These are phyloP conservation scores for Apophysomyces trapeziformis DNA, from an alignment of 371 early-diverging fungal species.

Conservation along the genomic window DNA sequence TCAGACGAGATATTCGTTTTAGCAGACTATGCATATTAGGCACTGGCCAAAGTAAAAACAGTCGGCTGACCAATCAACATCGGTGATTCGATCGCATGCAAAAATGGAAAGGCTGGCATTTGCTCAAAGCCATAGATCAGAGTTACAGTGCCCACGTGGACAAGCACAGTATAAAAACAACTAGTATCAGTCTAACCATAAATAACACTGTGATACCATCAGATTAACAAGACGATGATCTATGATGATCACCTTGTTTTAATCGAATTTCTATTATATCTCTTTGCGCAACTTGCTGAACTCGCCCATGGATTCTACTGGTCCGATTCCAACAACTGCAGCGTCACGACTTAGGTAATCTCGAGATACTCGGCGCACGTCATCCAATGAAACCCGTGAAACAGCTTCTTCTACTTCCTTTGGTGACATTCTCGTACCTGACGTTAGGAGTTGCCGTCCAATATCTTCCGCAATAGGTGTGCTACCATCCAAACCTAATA, in stretches of 20 bases:
- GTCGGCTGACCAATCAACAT: constrained; percentile 1
- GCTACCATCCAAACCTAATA: constrained; percentile 91
- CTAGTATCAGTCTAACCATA: neutral
- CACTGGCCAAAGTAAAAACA: neutral
- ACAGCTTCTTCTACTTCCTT: constrained; percentile 46
- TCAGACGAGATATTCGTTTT: neutral
- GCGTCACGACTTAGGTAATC: constrained; percentile 88
- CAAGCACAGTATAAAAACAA: neutral
- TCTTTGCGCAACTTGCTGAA: constrained; percentile 42
- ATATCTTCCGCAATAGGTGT: constrained; percentile 96
- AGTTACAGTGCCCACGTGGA: neutral
- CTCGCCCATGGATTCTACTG: constrained; percentile 75
- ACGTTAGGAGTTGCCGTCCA: constrained; percentile 93
- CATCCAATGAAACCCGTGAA: constrained; percentile 56
- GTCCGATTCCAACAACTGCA: constrained; percentile 92
- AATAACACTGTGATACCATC: neutral
- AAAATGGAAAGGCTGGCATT: neutral
- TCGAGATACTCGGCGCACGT: constrained; percentile 87
- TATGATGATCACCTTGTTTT: neutral
- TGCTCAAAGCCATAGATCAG: neutral
- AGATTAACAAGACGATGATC: neutral
- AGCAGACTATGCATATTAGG: neutral
- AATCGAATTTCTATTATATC: neutral
- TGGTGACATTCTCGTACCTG: constrained; percentile 84
- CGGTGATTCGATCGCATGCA: neutral